A percentile compares a stretch with the other conserved stretches of the same genome.
Evolutionary conservation across 116 monocot genomes (phyloP).

Genomic region (Dioscorea cayenensis): DNA sequence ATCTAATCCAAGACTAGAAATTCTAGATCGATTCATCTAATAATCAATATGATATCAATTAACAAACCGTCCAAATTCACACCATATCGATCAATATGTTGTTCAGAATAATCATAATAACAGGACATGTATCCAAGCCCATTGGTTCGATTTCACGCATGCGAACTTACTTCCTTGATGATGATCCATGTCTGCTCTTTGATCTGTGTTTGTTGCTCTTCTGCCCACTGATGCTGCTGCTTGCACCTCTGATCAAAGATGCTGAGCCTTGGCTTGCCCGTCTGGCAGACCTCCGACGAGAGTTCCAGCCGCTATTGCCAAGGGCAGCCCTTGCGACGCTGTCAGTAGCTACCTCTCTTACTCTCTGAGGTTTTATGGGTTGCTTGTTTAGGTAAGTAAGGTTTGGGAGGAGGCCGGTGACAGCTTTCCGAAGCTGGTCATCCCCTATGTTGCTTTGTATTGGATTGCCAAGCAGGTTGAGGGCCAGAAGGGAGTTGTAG

Average conservation of each 20-base stretch:
- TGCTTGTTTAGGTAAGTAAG: slow-evolving; percentile 81
- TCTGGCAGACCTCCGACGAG: slow-evolving; percentile 20
- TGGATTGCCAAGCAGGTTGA: slow-evolving; percentile 83
- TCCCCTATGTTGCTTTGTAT: slow-evolving; percentile 78
- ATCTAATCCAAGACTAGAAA: too few relatives aligned
- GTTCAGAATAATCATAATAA: too few relatives aligned
- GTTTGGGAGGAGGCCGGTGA: slow-evolving; percentile 60
- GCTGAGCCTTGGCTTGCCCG: slow-evolving; percentile 24
- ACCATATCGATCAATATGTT: not conserved
- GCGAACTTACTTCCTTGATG: slow-evolving; percentile 14
- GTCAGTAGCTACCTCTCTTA: slow-evolving; percentile 46
- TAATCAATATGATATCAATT: too few relatives aligned
- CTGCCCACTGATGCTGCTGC: not conserved
- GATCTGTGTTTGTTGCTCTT: slow-evolving; percentile 15
- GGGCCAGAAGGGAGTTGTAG: slow-evolving; percentile 67
- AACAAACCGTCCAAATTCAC: too few relatives aligned
- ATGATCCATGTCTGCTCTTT: slow-evolving; percentile 12
- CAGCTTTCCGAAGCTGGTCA: slow-evolving; percentile 70
- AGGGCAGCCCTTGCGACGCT: slow-evolving; percentile 67
- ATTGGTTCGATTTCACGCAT: too few relatives aligned
- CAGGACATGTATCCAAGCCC: too few relatives aligned
- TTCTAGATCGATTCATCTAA: too few relatives aligned
- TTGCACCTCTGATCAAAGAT: slow-evolving; percentile 12
- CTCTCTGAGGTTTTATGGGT: slow-evolving; percentile 52
- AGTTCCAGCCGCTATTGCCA: slow-evolving; percentile 30